Base-by-base conservation (phyloP, 108 stramenopile genomes). In the Pseudonitzschia pungens region DNA sequence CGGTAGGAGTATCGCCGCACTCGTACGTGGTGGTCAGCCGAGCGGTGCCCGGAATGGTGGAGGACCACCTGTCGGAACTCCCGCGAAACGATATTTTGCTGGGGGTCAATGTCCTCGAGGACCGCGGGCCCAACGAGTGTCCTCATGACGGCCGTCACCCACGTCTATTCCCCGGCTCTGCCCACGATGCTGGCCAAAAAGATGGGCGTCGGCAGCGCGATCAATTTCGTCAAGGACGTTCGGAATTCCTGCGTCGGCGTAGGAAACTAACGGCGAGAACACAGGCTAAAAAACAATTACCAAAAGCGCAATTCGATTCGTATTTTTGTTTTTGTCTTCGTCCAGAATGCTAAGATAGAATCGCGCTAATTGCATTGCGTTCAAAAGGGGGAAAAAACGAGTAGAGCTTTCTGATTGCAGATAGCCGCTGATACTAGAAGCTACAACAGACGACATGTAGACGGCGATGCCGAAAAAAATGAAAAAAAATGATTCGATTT, bases 191-290 rank as follows among this genome's bases (percentile, higher is more conserved):
- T 95, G 59, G 94, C 91, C 18, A 74, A 76, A 56, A 83, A 70
- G 59, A 70, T 89, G 40, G 91, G 94, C n/a, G 85, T 92, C 65
- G 84, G 81, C 65, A 86, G 87, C 36, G 91, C 94, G 15, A 72
- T 87, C 26, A 88, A 92, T 56, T 95, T 95, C 75, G 84, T 92
- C 18, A 81, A 83, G 67, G 94, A 95, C 74, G 84, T 95, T 70
- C 85, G 93, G 15, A 48, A 33, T 26, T 36, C 73, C 59, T 74
- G 69, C 27, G 66, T 26, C 24, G 41, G 24, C 44, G 31, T 41
- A 44, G 22, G 21, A 40, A 44, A 36, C 44, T 65, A 65, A 15
- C 11, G n/a, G 65, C 65, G 14, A 65, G 16, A 18, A 18, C 10
- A 48, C 14, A 11, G 2, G 45, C 3, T 8, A 48, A 10, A 48